Base-by-base conservation (phyloP, 2,329 filamentous ascomycete genomes). In the Fusarium solani-melongenae region DNA sequence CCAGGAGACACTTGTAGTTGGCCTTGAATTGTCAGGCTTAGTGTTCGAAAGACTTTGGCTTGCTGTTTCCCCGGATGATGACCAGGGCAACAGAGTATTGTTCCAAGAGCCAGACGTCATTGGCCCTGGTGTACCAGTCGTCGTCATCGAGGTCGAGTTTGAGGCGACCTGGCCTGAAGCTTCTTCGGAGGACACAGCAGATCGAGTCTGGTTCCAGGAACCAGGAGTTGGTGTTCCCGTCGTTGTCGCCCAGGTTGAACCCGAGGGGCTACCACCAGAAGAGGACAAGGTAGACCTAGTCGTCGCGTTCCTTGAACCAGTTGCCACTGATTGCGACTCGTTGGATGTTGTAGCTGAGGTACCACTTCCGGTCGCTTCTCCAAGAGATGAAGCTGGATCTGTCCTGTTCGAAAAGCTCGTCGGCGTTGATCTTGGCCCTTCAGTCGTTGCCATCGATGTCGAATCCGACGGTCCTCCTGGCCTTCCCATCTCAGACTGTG, bases 401-500 rank as follows among this genome's bases (percentile, higher is more conserved):
- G 46, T 68, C n/a, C 61, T 22, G n/a, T 65, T 67, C 55, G 34
- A 20, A 6, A 20, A 44, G n/a, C n/a, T 9, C 12, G 55, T 44
- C 5, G 49, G 57, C 1, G 46, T 62, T 1, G 38, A 51, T 3
- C 5, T 31, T 11, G 56, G 4, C 2, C n/a, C 33, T 34, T 39
- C n/a, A n/a, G 39, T 62, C 2, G 64, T 53, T 2, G 62, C 46
- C 6, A 33, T 68, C 14, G 17, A 29, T 2, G 12, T 34, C 15
- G 61, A 55, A 20, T 44, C 64, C 11, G 60, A 61, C 44, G 70
- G 56, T 1, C 33, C 62, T 4, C 73, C 65, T 14, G 70, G 63
- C 27, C 66, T 57, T 24, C 61, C 72, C 20, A 60, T 27, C 1
- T 59, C 56, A 17, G 66, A 59, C 14, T 51, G 66, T 3, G 67